Percentiles rank a stretch among this genome's conserved stretches.
Conservation (phyloP, 2,329 filamentous ascomycete species). For the Phoma sp. region DNA sequence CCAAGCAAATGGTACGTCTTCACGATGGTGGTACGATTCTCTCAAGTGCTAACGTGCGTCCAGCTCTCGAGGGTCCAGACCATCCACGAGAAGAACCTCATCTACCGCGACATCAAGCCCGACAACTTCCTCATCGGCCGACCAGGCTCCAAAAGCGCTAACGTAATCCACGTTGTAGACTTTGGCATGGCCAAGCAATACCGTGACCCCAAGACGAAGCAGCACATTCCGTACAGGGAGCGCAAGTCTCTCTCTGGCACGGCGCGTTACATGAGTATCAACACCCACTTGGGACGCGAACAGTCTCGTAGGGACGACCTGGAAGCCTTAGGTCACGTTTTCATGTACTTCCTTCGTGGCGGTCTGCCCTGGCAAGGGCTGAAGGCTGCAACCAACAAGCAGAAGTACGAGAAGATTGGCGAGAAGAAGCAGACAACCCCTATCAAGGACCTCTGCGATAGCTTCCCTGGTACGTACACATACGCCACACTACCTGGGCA, state of each 20-base stretch:
- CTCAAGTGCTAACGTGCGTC: slow-evolving; percentile 15
- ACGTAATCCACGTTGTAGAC: slow-evolving; percentile 97
- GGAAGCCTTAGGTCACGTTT: slow-evolving; percentile 78
- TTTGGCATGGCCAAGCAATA: slow-evolving; percentile 99
- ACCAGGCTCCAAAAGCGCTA: slow-evolving; percentile 89
- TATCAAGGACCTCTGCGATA: slow-evolving; percentile 96
- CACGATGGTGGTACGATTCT: background rate
- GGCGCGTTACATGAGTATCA: slow-evolving; percentile 99
- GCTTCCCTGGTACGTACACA: slow-evolving; percentile 73
- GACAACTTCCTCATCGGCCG: slow-evolving; percentile 98
- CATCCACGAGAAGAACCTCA: slow-evolving; percentile 98
- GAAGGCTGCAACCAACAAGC: slow-evolving; percentile 78
- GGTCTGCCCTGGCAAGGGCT: slow-evolving; percentile 72
- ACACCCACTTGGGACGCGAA: slow-evolving; percentile 94
- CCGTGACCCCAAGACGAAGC: slow-evolving; percentile 97
- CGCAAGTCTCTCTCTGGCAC: slow-evolving; percentile 96
- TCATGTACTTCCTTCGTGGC: slow-evolving; percentile 72
- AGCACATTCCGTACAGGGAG: slow-evolving; percentile 97
- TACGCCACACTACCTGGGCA: background rate
- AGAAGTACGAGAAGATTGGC: slow-evolving; percentile 99
- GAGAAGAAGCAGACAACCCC: slow-evolving; percentile 99
- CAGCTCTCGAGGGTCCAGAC: slow-evolving; percentile 88
- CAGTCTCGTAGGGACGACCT: slow-evolving; percentile 96
- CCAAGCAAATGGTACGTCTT: slow-evolving; percentile 92
- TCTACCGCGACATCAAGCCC: slow-evolving; percentile 98